phyloP scores from a whole-genome alignment of 805 yeast species.

The Candida hungchunana region DNA sequence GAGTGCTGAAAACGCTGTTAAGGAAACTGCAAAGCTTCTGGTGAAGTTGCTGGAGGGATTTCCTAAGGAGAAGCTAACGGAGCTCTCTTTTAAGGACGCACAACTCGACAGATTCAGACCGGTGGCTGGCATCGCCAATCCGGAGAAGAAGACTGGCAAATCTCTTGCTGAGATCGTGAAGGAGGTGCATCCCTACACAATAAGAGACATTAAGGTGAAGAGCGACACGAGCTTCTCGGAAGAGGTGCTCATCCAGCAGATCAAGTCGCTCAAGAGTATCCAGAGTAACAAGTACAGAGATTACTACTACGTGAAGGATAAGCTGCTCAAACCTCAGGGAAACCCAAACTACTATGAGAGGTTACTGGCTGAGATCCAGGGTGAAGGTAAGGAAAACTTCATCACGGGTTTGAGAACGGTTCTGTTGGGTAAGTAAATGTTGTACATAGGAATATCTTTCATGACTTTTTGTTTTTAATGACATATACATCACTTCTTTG shows the following conservation, averaged over 20 bases:
- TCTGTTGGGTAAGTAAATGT: conserved; percentile 67
- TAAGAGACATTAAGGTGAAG: conserved; percentile 38
- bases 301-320: conserved; percentile 61
- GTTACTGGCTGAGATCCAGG: conserved; percentile 63
- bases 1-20: conserved; percentile 22
- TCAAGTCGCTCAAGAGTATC: conserved; percentile 51
- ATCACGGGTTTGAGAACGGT: conserved; percentile 69
- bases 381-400: conserved; percentile 64
- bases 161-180: conserved; percentile 38
- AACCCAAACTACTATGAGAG: conserved; percentile 76
- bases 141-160: conserved; percentile 36
- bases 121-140: conserved; percentile 44
- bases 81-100: conserved; percentile 62
- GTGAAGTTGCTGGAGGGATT: conserved; percentile 54
- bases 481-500: conserved; percentile 19
- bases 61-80: conserved; percentile 67
- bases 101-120: conserved; percentile 56
- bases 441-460: background rate
- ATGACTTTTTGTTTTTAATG: background rate
- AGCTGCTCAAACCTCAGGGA: conserved; percentile 75
- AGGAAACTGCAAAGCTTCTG: conserved; percentile 53
- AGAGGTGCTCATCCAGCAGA: conserved; percentile 48
- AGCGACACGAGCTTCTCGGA: conserved; percentile 45
- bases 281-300: conserved; percentile 57
- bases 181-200: conserved; percentile 41